Conservation (phyloP, 2,329 filamentous ascomycete species). For the Leptosphaerulina australis region DNA sequence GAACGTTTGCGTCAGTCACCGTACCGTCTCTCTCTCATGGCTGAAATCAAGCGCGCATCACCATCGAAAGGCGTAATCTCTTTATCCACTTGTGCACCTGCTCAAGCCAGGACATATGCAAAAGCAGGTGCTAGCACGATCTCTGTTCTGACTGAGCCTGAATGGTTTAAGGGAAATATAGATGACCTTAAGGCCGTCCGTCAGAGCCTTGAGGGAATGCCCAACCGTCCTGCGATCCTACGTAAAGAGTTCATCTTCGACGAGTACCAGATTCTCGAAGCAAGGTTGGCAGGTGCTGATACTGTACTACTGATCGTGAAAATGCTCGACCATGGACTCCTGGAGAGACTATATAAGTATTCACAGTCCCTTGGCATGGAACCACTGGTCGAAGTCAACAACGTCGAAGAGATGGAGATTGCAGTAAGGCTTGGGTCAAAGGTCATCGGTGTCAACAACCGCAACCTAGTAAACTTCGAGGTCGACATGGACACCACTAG, state of each 20-base stretch:
- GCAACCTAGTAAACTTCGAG: slow-evolving; percentile 94
- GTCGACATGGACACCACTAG: slow-evolving; percentile 93
- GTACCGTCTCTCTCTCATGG: slow-evolving; percentile 91
- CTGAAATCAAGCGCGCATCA: slow-evolving; percentile 95
- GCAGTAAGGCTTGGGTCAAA: slow-evolving; percentile 86
- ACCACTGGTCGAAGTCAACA: slow-evolving; percentile 95
- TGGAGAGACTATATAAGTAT: slow-evolving; percentile 84
- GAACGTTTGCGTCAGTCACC: slow-evolving; percentile 79
- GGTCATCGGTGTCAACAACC: slow-evolving; percentile 97
- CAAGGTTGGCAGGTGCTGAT: slow-evolving; percentile 88
- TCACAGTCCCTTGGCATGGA: slow-evolving; percentile 94
- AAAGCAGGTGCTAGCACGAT: slow-evolving; percentile 95
- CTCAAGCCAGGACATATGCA: slow-evolving; percentile 89
- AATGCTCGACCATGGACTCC: slow-evolving; percentile 80
- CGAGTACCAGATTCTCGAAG: slow-evolving; percentile 97
- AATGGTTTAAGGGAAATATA: slow-evolving; percentile 99
- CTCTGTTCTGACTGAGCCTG: slow-evolving; percentile 95
- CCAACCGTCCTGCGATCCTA: slow-evolving; percentile 87
- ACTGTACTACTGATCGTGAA: slow-evolving; percentile 96
- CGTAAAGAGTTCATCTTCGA: slow-evolving; percentile 98
- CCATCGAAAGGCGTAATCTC: slow-evolving; percentile 96
- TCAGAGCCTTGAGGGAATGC: slow-evolving; percentile 86
- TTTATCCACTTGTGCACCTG: slow-evolving; percentile 82
- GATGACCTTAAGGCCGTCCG: slow-evolving; percentile 89
- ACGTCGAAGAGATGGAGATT: slow-evolving; percentile 85